These are phyloP conservation scores for Babesia ovata DNA, from an alignment of 169 alveolate species.

Conservation along the genomic window DNA sequence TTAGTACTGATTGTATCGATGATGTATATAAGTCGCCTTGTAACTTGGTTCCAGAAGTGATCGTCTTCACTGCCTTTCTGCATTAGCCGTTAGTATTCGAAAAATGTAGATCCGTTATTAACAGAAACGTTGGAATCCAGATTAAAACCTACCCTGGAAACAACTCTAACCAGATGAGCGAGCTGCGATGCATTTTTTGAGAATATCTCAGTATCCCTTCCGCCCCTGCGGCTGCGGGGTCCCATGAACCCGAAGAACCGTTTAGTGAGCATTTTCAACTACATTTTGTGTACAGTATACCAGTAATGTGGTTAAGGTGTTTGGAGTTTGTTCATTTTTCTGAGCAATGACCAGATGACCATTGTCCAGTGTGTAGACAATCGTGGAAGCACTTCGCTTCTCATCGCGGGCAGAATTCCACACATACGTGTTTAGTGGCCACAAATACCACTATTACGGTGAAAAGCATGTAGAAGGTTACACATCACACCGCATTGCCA, in stretches of 20 bases:
- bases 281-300: background rate
- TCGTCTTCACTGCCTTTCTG: constrained; percentile 36
- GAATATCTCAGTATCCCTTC: constrained; percentile 30
- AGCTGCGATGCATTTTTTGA: constrained; percentile 56
- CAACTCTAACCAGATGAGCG: constrained; percentile 38
- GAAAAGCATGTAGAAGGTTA: background rate
- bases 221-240: constrained; percentile 13
- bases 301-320: too few relatives aligned
- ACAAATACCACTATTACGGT: background rate
- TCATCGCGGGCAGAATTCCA: too few relatives aligned
- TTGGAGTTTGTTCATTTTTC: too few relatives aligned
- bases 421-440: too few relatives aligned
- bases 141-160: constrained; percentile 53
- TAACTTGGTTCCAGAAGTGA: constrained; percentile 53
- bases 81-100: background rate
- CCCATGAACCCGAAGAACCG: constrained; percentile 55
- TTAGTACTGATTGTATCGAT: constrained; percentile 15
- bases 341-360: too few relatives aligned
- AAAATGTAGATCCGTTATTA: background rate
- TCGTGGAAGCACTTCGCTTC: too few relatives aligned
- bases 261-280: constrained; percentile 6
- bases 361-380: too few relatives aligned
- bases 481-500: background rate
- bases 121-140: too few relatives aligned
- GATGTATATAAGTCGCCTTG: constrained; percentile 23